A percentile compares a stretch with the other conserved stretches of the same genome.
These are phyloP conservation scores for Caloboletus firmus DNA, from an alignment of 1,284 basidiomycete species.

Conservation along the genomic window DNA sequence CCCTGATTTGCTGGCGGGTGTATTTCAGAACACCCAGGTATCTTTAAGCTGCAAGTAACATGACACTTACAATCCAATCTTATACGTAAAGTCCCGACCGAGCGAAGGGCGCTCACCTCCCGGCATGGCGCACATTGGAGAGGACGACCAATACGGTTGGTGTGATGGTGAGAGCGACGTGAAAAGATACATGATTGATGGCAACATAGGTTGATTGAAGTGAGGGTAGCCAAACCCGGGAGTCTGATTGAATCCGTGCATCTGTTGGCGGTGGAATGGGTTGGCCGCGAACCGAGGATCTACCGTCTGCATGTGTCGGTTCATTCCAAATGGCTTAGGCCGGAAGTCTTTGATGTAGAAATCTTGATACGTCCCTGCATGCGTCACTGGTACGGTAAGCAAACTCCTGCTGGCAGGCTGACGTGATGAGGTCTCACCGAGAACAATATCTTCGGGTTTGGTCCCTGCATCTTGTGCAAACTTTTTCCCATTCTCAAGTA, in stretches of 20 bases:
- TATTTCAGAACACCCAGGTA: not conserved
- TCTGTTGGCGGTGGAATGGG: conserved; percentile 16
- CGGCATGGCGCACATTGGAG: conserved; percentile 28
- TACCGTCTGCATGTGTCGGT: conserved; percentile 3
- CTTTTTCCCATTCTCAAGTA: conserved; percentile 38
- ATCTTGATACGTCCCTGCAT: conserved; percentile 39
- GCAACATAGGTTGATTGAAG: conserved; percentile 27
- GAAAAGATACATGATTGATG: conserved; percentile 41
- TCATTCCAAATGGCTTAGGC: conserved; percentile 19
- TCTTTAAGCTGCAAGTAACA: not conserved
- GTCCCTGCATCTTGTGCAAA: conserved; percentile 39
- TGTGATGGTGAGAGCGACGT: conserved; percentile 35
- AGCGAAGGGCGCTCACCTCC: conserved; percentile 27
- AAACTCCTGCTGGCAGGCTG: not conserved
- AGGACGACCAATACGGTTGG: conserved; percentile 41
- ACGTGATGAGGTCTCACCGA: conserved; percentile 36
- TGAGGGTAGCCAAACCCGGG: conserved; percentile 8
- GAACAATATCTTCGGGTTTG: conserved; percentile 45
- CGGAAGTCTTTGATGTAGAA: conserved; percentile 40
- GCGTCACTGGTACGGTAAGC: conserved; percentile 35
- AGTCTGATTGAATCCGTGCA: conserved; percentile 21
- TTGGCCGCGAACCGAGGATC: conserved; percentile 11
- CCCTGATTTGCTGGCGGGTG: conserved; percentile 28
- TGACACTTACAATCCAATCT: conserved; percentile 39
- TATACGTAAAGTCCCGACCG: conserved; percentile 37